These are phyloP conservation scores for Rhododendron simsii DNA, from an alignment of 148 eudicot genomes.

Conservation along the genomic window DNA sequence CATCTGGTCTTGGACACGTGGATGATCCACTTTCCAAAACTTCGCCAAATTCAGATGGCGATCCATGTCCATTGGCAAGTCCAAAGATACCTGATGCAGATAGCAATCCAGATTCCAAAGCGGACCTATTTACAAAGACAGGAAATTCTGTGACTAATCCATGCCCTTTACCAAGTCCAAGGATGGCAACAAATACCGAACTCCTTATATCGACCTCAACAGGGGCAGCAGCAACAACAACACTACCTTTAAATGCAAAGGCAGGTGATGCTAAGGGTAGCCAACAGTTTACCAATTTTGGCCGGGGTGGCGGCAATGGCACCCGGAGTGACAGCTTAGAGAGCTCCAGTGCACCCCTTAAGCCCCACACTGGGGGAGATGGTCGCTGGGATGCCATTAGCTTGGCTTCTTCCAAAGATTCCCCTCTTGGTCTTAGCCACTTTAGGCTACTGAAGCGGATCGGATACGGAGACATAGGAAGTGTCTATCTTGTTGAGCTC, in stretches of 20 bases:
- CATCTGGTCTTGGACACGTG: constrained; percentile 5
- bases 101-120: constrained; percentile 6
- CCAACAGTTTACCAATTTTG: constrained; percentile 5
- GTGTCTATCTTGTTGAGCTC: constrained; percentile 80
- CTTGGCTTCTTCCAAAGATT: constrained; percentile 34
- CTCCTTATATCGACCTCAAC: background rate
- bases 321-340: constrained; percentile 65
- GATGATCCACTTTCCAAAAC: constrained; percentile 5
- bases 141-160: constrained; percentile 11
- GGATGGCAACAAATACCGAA: constrained; percentile 8
- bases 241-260: constrained; percentile 6
- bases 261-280: constrained; percentile 10
- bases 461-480: constrained; percentile 90
- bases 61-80: constrained; percentile 20
- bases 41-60: constrained; percentile 6
- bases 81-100: background rate
- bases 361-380: constrained; percentile 88
- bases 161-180: constrained; percentile 22
- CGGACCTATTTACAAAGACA: constrained; percentile 19
- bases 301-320: constrained; percentile 14
- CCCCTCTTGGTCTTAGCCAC: constrained; percentile 63
- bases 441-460: constrained; percentile 74
- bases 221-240: background rate
- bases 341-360: constrained; percentile 46
- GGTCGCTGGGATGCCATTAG: constrained; percentile 80